A percentile compares a stretch with the other conserved stretches of the same genome.
Conservation (phyloP, 805 yeast genomes). For the Groenewaldozyma salmanticensis region DNA sequence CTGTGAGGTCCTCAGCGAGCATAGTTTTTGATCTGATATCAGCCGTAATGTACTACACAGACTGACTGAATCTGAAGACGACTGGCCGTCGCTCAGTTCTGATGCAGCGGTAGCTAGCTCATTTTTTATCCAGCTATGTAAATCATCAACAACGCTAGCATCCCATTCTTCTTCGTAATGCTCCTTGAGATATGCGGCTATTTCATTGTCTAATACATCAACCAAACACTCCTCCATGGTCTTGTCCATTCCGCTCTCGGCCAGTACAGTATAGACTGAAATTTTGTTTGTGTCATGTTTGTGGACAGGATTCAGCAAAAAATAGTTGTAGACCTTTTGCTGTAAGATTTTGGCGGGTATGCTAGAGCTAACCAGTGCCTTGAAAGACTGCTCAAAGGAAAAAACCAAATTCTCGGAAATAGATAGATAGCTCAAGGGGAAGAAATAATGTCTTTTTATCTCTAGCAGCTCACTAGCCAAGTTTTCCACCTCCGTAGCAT, state of each 20-base stretch:
- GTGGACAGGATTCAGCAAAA: conserved; percentile 9
- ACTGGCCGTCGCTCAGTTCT: conserved; percentile 7
- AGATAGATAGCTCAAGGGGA: conserved; percentile 9
- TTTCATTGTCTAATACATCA: conserved; percentile 10
- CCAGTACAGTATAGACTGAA: conserved; percentile 5
- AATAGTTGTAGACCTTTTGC: conserved; percentile 5
- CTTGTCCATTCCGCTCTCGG: conserved; percentile 16
- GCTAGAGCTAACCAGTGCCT: conserved; percentile 17
- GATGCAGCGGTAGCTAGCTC: conserved; percentile 6
- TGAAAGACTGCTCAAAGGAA: conserved; percentile 11
- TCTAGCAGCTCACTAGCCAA: conserved; percentile 7
- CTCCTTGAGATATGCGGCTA: conserved; percentile 9
- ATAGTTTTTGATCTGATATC: conserved; percentile 12
- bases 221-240: conserved; percentile 17
- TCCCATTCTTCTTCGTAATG: conserved; percentile 12
- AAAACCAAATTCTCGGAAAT: not conserved
- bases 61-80: conserved; percentile 21
- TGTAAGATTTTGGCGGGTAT: conserved; percentile 8
- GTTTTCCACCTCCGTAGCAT: conserved; percentile 6
- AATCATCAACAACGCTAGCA: conserved; percentile 5
- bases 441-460: conserved; percentile 9
- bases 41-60: conserved; percentile 5
- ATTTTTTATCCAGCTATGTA: conserved; percentile 10
- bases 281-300: not conserved
- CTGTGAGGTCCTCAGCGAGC: conserved; percentile 44